Evolutionary conservation across 805 yeast species (phyloP), one percentile per base, ranked within the genome.

Genomic region (Zygoascus tannicola): DNA sequence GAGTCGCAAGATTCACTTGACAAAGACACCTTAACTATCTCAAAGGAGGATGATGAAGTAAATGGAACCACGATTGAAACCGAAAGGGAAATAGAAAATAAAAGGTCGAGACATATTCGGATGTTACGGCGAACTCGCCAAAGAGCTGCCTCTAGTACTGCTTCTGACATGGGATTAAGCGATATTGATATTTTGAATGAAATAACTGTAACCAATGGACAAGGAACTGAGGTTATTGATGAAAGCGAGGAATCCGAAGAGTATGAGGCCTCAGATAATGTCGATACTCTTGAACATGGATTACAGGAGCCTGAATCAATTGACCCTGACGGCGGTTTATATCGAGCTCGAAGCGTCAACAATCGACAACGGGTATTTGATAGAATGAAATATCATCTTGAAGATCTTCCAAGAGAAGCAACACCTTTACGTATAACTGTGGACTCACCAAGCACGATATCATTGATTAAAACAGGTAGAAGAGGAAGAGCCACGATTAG

Each of bases 321-420:
- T 12, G 30, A 7, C 30, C 30, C 10, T 7, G 10, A 7, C 10
- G 12, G 12, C 7, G 30, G 30, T 8, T 8, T 8, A 26, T 26
- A 26, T 12, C 12, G 10, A 7, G 7, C 30, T 8, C 10, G 7
- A 26, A 12, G 30, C 10, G 12, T 12, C 30, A 7, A 26, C 12
- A 26, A 12, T 12, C 7, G 30, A 26, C 12, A 26, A 7, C 30
- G 30, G 12, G 30, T 26, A 26, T 26, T 26, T 12, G 30, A 26
- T 12, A 7, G 30, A 12, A 12, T 26, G 10, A 26, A 26, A 26
- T 26, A 26, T 12, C 30, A 49, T 8, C 41, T 50, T 5, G 54
- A 50, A 32, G 40, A 45, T 3, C 40, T 50, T 12, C 54, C 52
- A 3, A 35, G 50, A 10, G 46, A 47, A 5, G 46, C 35, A 16